These are phyloP conservation scores for Aristolochia contorta DNA, from an alignment of 164 flowering plant species.

Conservation along the genomic window DNA sequence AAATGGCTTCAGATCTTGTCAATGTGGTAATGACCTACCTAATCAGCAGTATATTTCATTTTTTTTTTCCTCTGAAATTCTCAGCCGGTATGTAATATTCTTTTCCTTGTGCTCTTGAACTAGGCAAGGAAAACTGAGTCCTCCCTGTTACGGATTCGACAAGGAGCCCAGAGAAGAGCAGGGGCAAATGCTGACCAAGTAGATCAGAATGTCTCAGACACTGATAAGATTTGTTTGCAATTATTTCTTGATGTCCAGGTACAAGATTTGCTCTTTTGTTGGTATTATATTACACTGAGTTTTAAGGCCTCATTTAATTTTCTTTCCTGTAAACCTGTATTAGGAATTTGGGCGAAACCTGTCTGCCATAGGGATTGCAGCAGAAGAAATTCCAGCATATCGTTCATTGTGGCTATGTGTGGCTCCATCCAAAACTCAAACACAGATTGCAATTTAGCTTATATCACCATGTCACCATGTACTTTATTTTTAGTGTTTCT, in stretches of 20 bases:
- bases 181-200: conserved; percentile 71
- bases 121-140: conserved; percentile 82
- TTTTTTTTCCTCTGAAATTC: neutral
- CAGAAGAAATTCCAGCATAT: conserved; percentile 52
- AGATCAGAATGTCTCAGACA: conserved; percentile 67
- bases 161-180: conserved; percentile 76
- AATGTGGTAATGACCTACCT: conserved; percentile 45
- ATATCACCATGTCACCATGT: neutral
- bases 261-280: neutral
- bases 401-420: conserved; percentile 80
- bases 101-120: neutral
- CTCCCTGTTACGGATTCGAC: conserved; percentile 70
- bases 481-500: too few species aligned
- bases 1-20: conserved; percentile 66
- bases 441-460: conserved; percentile 28
- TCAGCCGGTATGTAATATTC: neutral
- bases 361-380: conserved; percentile 57
- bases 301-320: neutral
- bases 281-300: neutral
- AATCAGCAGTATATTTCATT: neutral
- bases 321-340: neutral
- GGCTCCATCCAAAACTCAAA: conserved; percentile 66
- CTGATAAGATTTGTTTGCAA: conserved; percentile 90
- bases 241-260: conserved; percentile 96
- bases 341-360: conserved; percentile 93